Conservation (phyloP, 257 asterid genomes). For the Leptodermis oblonga region DNA sequence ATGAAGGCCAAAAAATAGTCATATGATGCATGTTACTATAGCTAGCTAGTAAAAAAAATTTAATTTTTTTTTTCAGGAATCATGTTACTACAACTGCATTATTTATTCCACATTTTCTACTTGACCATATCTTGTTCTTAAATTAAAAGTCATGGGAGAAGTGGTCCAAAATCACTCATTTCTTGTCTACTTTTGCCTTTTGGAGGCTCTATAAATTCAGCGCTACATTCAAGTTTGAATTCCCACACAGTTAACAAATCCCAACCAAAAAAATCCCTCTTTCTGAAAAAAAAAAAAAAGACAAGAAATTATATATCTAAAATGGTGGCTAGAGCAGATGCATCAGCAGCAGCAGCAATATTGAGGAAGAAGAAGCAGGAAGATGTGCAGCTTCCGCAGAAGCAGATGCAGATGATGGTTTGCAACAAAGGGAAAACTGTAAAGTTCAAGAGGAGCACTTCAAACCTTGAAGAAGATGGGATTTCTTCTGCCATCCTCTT, state of each 20-base stretch:
- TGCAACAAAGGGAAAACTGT: conserved; percentile 55
- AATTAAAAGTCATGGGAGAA: background rate
- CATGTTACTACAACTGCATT: background rate
- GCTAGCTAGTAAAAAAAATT: background rate
- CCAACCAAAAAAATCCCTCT: background rate
- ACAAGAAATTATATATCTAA: background rate
- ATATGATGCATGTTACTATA: conserved; percentile 3
- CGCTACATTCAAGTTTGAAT: conserved; percentile 1
- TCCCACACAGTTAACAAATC: background rate
- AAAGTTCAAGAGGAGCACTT: conserved; percentile 68
- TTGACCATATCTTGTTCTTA: background rate
- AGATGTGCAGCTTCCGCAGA: background rate
- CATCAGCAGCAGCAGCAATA: conserved; percentile 31
- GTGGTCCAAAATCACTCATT: conserved; percentile 8
- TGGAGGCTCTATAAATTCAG: conserved; percentile 32
- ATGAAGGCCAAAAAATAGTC: background rate
- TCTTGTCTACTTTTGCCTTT: background rate
- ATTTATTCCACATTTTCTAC: background rate
- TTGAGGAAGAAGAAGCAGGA: conserved; percentile 25
- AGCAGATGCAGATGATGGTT: conserved; percentile 28
- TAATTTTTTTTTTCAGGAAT: background rate
- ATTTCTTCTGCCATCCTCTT: conserved; percentile 64
- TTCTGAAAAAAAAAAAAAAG: background rate
- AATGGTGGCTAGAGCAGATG: conserved; percentile 56
- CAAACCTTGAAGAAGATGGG: conserved; percentile 67